Evolutionary conservation across 139 green algal species (phyloP), one percentile per base, ranked within the genome.

Genomic region (Asterochloris erici): DNA sequence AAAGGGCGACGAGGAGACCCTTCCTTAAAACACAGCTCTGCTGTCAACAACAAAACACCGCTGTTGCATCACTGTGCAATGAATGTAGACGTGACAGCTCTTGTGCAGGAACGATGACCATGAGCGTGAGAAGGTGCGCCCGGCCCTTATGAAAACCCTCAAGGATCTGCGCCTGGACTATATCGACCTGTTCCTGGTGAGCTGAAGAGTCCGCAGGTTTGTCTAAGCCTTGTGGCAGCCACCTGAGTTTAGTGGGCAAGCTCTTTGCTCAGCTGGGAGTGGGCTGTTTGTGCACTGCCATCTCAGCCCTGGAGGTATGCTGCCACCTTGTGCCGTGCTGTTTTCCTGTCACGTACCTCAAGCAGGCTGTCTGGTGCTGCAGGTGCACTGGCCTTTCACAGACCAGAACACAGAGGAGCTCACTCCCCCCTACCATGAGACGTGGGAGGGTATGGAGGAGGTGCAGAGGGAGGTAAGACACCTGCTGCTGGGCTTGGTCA

Each of bases 111-210:
- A 93, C 84, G 84, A 78, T 28, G 81, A 90, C 61, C 90, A 93
- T 78, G 86, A 64, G 14, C 63, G 77, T 27, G 38, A 82, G n/a
- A 60, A 75, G 14, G 88, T 91, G 68, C 71, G 83, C 14, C 73
- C 77, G 6, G 88, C 88, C 11, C 86, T 86, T 62, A 26, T 82
- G 0, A 80, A 86, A 60, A 93, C 85, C 0, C 85, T 98, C 70
- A 78, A 84, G 61, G 91, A 96, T 80, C 87, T 98, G n/a, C 86
- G 88, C 29, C 61, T 97, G 14, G 73, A 90, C 21, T 97, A 98
- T 81, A 84, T 98, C 4, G 95, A 98, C 85, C 85, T 98, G 4
- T 98, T 96, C 79, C 88, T 98, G 79, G 89, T 97, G n/a, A 88
- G 70, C 70, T 76, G 24, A 29, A 61, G n/a, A 28, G 26, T 28